Conservation (phyloP, 2,329 filamentous ascomycete species). For the Tolypocladium amazonense region DNA sequence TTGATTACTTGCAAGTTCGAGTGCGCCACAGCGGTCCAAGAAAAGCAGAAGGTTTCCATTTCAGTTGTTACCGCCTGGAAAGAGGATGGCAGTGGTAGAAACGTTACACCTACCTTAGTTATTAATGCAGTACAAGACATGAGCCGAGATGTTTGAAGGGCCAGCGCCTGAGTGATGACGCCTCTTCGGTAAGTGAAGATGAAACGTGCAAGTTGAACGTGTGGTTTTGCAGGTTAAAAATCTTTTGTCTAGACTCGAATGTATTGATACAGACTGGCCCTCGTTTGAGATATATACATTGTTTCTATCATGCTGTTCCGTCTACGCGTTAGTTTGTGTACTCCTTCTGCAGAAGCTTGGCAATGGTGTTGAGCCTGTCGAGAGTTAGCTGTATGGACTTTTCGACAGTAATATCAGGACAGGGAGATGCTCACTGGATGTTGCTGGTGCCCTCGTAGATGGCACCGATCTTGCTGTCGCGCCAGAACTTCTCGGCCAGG, state of each 20-base stretch:
- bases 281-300: not conserved
- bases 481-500: slow-evolving; percentile 93
- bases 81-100: not conserved
- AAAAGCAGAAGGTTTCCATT: not conserved
- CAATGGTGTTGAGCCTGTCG: slow-evolving; percentile 50
- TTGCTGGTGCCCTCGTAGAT: slow-evolving; percentile 92
- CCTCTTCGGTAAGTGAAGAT: not conserved
- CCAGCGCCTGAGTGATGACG: not conserved
- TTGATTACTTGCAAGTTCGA: not conserved
- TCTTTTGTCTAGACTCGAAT: not conserved
- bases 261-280: not conserved
- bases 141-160: not conserved
- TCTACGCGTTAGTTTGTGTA: slow-evolving; percentile 31
- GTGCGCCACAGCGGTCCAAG: not conserved
- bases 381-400: not conserved
- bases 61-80: not conserved
- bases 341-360: slow-evolving; percentile 51
- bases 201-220: not conserved
- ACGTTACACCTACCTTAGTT: not conserved
- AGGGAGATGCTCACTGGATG: slow-evolving; percentile 43
- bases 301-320: not conserved
- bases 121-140: not conserved
- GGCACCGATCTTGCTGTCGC: slow-evolving; percentile 96
- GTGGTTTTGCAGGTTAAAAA: not conserved
- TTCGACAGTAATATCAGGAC: not conserved